These are phyloP conservation scores for Fonsecaea pedrosoi DNA, from an alignment of 2,329 filamentous ascomycete species.

Conservation along the genomic window DNA sequence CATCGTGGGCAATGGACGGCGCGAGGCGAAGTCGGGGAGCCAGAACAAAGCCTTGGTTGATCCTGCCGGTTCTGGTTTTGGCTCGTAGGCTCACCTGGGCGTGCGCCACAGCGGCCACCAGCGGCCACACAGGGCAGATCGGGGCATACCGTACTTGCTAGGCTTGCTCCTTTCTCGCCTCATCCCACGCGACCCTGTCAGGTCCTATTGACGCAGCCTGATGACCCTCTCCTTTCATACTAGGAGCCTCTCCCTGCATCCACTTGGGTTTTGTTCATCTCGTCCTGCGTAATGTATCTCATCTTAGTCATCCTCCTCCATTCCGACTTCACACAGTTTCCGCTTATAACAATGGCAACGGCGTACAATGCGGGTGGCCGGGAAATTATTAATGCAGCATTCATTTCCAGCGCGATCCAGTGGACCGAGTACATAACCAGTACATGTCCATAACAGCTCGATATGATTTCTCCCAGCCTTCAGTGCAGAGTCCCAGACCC, in stretches of 20 bases:
- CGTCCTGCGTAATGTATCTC: not conserved
- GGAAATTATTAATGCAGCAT: not conserved
- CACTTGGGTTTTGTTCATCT: not conserved
- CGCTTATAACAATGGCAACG: not conserved
- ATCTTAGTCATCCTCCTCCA: not conserved
- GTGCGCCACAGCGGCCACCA: not conserved
- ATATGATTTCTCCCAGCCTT: not conserved
- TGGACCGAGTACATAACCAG: not conserved
- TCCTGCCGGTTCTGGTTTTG: not conserved
- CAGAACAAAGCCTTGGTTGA: not conserved
- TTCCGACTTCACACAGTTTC: not conserved
- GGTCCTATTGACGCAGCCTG: slow-evolving; percentile 1
- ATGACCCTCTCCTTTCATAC: not conserved
- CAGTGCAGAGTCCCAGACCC: not conserved
- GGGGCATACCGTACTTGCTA: not conserved
- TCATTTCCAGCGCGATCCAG: not conserved
- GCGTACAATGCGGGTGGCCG: not conserved
- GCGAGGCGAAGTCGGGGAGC: slow-evolving; percentile 1
- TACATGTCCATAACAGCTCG: not conserved
- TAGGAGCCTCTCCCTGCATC: not conserved
- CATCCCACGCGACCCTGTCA: not conserved
- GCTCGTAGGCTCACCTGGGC: not conserved
- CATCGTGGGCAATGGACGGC: not conserved
- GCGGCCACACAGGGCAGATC: not conserved
- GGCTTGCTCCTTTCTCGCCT: not conserved